A percentile compares a stretch with the other conserved stretches of the same genome.
phyloP scores from a whole-genome alignment of 306 rosid species.

The Gillenia trifoliata region DNA sequence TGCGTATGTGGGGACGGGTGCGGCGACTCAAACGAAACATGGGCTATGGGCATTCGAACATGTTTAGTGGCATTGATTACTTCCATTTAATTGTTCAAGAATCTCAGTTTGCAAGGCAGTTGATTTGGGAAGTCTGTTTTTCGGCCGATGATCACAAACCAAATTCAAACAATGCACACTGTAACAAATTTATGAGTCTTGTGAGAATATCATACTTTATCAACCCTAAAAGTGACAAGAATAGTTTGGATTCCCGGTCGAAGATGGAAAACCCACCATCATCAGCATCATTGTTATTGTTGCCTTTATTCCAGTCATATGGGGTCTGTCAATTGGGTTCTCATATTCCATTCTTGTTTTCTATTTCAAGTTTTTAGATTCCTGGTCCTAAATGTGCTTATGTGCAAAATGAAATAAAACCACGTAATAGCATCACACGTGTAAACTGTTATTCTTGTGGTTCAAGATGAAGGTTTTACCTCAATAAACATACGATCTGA shows the following conservation, averaged over 20 bases:
- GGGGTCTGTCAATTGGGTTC: background rate
- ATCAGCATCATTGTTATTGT: background rate
- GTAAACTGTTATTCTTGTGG: background rate
- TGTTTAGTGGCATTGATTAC: too few relatives aligned
- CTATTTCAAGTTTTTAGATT: background rate
- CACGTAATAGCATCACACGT: background rate
- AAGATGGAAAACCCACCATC: background rate
- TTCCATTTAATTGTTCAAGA: background rate
- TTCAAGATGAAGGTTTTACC: conserved; percentile 39
- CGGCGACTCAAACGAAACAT: background rate
- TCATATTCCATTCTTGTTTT: background rate
- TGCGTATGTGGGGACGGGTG: background rate
- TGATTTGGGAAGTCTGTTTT: background rate
- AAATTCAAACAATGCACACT: background rate
- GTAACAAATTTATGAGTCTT: background rate
- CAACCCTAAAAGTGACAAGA: background rate
- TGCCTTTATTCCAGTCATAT: background rate
- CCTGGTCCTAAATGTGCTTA: background rate
- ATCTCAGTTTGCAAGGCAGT: background rate
- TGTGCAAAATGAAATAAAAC: background rate
- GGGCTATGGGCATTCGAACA: background rate
- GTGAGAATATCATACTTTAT: background rate
- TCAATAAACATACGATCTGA: conserved; percentile 34
- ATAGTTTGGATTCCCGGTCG: background rate
- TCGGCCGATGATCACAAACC: background rate